Percentiles rank a stretch among this genome's conserved stretches.
These are phyloP conservation scores for Hanseniaspora guilliermondii DNA, from an alignment of 805 yeast genomes.

Conservation along the genomic window DNA sequence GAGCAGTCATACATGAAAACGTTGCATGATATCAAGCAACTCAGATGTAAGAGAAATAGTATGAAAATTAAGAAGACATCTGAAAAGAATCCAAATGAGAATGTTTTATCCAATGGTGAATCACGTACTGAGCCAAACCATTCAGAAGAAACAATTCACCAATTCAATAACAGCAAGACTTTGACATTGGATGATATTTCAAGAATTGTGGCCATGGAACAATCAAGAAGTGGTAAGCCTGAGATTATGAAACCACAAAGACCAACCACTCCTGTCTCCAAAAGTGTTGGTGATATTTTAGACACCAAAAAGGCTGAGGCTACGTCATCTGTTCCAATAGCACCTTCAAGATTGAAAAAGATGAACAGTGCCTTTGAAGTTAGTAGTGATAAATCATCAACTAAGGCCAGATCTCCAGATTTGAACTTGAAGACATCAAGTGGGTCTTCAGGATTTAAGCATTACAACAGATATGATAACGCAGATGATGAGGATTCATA, in stretches of 20 bases:
- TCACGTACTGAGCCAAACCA: conserved; percentile 29
- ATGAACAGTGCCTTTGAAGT: neutral
- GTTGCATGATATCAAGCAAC: conserved; percentile 59
- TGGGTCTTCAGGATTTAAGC: conserved; percentile 67
- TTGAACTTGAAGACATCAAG: conserved; percentile 35
- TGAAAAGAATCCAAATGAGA: conserved; percentile 41
- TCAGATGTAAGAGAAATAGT: conserved; percentile 61
- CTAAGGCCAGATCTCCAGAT: neutral
- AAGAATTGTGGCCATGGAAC: conserved; percentile 91
- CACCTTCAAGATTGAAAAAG: neutral
- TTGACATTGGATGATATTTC: conserved; percentile 93
- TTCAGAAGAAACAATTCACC: conserved; percentile 17
- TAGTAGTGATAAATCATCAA: neutral
- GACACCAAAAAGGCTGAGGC: neutral
- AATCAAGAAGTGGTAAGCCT: conserved; percentile 78
- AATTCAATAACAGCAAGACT: conserved; percentile 64
- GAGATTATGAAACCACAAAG: conserved; percentile 52
- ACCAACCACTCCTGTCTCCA: neutral
- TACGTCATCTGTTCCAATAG: neutral
- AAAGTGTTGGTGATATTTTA: neutral
- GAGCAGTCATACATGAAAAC: conserved; percentile 47
- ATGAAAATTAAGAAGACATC: conserved; percentile 35
- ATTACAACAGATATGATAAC: conserved; percentile 39
- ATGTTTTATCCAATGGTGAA: conserved; percentile 48
- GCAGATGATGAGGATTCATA: conserved; percentile 21